Evolutionary conservation across 2,329 filamentous ascomycete species (phyloP), one percentile per base, ranked within the genome.

Genomic region (Pseudocercospora vitis): DNA sequence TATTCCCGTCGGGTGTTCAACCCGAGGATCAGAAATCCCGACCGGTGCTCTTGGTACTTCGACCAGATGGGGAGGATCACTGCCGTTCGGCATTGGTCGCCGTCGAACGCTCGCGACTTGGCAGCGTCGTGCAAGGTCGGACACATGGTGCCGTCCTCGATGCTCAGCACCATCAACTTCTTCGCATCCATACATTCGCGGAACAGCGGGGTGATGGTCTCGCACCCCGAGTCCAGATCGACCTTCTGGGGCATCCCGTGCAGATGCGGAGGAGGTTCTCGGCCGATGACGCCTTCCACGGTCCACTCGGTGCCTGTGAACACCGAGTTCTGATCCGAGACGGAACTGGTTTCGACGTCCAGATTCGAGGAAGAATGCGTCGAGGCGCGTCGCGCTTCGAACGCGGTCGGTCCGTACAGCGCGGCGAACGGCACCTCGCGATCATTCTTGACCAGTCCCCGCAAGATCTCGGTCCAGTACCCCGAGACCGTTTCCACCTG

Each of bases 1-100:
- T 65, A 64, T 1, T 67, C 65, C 8, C 69, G 63, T n/a, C 59
- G 67, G 0, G 70, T 69, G 39, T 73, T 73, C 0, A 68, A 65
- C 0, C 69, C 71, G 2, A 68, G 53, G 12, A 73, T 37, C 3
- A 61, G 31, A 18, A 59, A 61, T 2, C 53, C 59, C 3, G 48
- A 46, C 6, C 48, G 48, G 16, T 53, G 56, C 23, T 57, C 39
- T 23, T 50, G 51, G 11, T 54, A 52, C 5, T 50, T 56, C 11
- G 54, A 57, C n/a, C 52, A 45, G 12, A 73, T 66, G 1, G 70
- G 69, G 31, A 67, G 70, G 3, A 73, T 56, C 9, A 71, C 57
- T 7, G 68, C 50, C 2, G 54, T 58, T 26, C 57, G 56, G 50
- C 70, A 71, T 6, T 63, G 62, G 4, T 73, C 70, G 0, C 65